These are phyloP conservation scores for Pleurotus djamor DNA, from an alignment of 768 basidiomycete genomes.

Conservation along the genomic window DNA sequence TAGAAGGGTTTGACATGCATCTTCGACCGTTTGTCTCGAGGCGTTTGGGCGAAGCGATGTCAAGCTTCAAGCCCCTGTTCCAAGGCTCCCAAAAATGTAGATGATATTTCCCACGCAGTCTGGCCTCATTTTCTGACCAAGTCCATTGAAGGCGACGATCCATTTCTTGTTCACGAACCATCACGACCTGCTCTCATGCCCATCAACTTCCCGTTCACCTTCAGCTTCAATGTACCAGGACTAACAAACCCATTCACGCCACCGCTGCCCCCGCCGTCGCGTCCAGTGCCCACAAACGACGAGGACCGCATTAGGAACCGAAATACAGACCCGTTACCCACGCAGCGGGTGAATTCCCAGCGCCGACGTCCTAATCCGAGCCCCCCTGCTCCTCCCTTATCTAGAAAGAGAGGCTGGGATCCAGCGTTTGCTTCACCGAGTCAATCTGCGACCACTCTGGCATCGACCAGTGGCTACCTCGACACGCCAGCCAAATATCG, in stretches of 20 bases:
- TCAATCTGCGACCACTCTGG: slow-evolving; percentile 45
- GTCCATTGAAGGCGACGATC: background rate
- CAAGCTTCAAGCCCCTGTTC: background rate
- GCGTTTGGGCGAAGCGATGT: background rate
- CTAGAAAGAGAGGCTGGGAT: slow-evolving; percentile 73
- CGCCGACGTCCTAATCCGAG: slow-evolving; percentile 21
- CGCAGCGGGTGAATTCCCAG: slow-evolving; percentile 18
- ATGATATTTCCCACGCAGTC: background rate
- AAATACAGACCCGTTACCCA: slow-evolving; percentile 16
- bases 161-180: slow-evolving; percentile 2
- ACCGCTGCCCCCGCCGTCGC: slow-evolving; percentile 11
- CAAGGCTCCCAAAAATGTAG: background rate
- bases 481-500: slow-evolving; percentile 68
- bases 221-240: slow-evolving; percentile 64
- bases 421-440: slow-evolving; percentile 59
- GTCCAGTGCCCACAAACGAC: slow-evolving; percentile 1
- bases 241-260: slow-evolving; percentile 59
- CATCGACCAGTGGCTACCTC: slow-evolving; percentile 63
- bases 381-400: slow-evolving; percentile 32
- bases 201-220: slow-evolving; percentile 63
- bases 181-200: slow-evolving; percentile 5
- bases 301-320: slow-evolving; percentile 15
- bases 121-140: slow-evolving; percentile 1
- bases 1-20: too few species aligned
- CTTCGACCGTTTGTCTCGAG: background rate